These are phyloP conservation scores for Komagataella pseudopastoris DNA, from an alignment of 805 yeast genomes.

Conservation along the genomic window DNA sequence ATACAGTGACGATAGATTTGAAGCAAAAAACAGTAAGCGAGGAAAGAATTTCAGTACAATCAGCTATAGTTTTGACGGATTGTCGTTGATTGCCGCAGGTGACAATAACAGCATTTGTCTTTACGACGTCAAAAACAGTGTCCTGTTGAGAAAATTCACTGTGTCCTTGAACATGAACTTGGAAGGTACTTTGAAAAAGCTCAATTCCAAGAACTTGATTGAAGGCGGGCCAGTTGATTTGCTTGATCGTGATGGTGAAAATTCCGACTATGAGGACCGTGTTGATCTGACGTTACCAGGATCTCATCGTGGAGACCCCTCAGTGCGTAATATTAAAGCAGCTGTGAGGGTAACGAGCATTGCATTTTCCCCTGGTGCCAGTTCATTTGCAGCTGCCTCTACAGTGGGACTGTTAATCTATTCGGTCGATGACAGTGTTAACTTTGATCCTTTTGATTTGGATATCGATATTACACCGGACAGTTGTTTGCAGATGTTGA, in stretches of 20 bases:
- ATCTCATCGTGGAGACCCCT: constrained; percentile 63
- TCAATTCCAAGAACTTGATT: constrained; percentile 74
- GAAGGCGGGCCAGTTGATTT: constrained; percentile 79
- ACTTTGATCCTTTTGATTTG: constrained; percentile 90
- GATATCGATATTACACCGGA: constrained; percentile 88
- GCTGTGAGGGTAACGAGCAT: constrained; percentile 72
- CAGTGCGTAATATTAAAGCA: constrained; percentile 63
- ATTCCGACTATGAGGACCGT: constrained; percentile 75
- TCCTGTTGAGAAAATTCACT: constrained; percentile 64
- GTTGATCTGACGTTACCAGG: constrained; percentile 75
- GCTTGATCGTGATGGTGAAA: constrained; percentile 77
- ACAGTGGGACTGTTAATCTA: constrained; percentile 85
- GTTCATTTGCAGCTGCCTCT: constrained; percentile 86
- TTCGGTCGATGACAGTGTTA: constrained; percentile 59
- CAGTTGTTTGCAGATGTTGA: constrained; percentile 45
- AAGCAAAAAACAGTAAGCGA: constrained; percentile 68
- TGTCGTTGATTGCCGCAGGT: constrained; percentile 83
- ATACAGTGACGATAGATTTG: constrained; percentile 67
- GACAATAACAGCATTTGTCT: constrained; percentile 83
- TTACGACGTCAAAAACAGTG: constrained; percentile 83
- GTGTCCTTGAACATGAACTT: constrained; percentile 84
- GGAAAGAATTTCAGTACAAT: constrained; percentile 75
- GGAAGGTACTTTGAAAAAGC: constrained; percentile 70
- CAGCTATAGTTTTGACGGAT: constrained; percentile 82
- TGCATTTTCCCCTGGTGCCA: constrained; percentile 79